Conservation (phyloP, 2,329 filamentous ascomycete species). For the Camillea tinctor region DNA sequence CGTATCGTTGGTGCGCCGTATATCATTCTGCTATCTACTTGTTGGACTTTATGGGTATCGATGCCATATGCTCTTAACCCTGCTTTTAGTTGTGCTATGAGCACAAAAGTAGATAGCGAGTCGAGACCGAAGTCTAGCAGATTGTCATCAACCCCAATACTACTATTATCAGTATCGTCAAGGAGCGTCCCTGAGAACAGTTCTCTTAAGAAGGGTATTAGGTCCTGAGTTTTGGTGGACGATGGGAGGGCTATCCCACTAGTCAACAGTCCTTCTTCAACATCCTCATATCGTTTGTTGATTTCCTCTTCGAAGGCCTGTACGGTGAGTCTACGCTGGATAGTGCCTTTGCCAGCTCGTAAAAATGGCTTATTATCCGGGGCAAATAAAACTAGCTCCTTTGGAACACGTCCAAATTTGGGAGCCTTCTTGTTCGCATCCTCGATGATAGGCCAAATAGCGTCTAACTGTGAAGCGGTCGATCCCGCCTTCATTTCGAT, state of each 20-base stretch:
- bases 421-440: slow-evolving; percentile 22
- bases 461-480: slow-evolving; percentile 12
- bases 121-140: slow-evolving; percentile 24
- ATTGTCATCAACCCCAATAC: slow-evolving; percentile 19
- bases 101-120: slow-evolving; percentile 23
- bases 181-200: slow-evolving; percentile 20
- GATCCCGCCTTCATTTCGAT: slow-evolving; percentile 20
- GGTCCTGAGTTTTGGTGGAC: slow-evolving; percentile 10
- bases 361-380: slow-evolving; percentile 21
- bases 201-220: slow-evolving; percentile 19
- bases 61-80: slow-evolving; percentile 18
- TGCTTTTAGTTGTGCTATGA: slow-evolving; percentile 24
- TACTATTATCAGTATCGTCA: slow-evolving; percentile 7
- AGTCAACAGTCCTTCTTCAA: slow-evolving; percentile 20
- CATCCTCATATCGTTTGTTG: slow-evolving; percentile 23
- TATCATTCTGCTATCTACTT: slow-evolving; percentile 8
- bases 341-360: slow-evolving; percentile 26
- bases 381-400: slow-evolving; percentile 23
- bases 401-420: slow-evolving; percentile 25
- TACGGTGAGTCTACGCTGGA: slow-evolving; percentile 24
- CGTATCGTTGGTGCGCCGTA: slow-evolving; percentile 11
- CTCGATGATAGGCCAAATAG: slow-evolving; percentile 24
- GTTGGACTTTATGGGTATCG: slow-evolving; percentile 10
- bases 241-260: slow-evolving; percentile 15
- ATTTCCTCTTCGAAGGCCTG: slow-evolving; percentile 25